Evolutionary conservation across 2,329 filamentous ascomycete species (phyloP).

Genomic region (Beauveria varroae): DNA sequence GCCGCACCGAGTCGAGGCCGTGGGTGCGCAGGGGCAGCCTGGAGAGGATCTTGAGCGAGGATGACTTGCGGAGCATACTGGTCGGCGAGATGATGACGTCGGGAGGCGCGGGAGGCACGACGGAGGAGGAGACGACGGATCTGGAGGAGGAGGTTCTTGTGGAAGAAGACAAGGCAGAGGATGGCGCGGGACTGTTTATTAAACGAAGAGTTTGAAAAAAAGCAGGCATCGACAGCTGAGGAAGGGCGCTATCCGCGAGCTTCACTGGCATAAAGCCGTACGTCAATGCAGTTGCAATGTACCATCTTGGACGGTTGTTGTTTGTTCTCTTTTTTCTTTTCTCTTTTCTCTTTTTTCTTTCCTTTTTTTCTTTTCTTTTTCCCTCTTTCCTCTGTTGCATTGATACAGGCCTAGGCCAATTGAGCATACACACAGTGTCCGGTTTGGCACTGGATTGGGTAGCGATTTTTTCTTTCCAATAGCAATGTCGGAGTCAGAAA

Average conservation of each 20-base stretch:
- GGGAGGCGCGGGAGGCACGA: constrained; percentile 16
- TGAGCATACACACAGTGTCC: background rate
- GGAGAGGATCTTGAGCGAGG: constrained; percentile 54
- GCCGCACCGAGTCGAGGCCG: constrained; percentile 45
- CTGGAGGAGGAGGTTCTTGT: constrained; percentile 10
- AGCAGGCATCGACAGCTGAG: background rate
- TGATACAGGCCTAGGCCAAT: background rate
- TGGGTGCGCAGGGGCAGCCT: constrained; percentile 43
- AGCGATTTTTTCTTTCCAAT: background rate
- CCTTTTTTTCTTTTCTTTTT: background rate
- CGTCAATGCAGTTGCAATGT: no score
- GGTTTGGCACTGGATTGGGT: constrained; percentile 2
- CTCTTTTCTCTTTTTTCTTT: background rate
- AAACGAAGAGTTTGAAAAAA: background rate
- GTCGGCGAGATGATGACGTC: constrained; percentile 24
- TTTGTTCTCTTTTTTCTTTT: no score
- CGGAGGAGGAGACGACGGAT: constrained; percentile 29
- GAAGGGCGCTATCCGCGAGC: no score
- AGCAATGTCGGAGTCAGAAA: background rate
- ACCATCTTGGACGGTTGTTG: no score
- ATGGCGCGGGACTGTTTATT: constrained; percentile 4
- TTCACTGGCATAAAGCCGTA: background rate
- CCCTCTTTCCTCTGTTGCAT: background rate
- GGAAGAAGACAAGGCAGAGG: constrained; percentile 20
- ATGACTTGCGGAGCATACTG: constrained; percentile 47